These are phyloP conservation scores for Tulasnella sp. DNA, from an alignment of 768 basidiomycete genomes.

Conservation along the genomic window DNA sequence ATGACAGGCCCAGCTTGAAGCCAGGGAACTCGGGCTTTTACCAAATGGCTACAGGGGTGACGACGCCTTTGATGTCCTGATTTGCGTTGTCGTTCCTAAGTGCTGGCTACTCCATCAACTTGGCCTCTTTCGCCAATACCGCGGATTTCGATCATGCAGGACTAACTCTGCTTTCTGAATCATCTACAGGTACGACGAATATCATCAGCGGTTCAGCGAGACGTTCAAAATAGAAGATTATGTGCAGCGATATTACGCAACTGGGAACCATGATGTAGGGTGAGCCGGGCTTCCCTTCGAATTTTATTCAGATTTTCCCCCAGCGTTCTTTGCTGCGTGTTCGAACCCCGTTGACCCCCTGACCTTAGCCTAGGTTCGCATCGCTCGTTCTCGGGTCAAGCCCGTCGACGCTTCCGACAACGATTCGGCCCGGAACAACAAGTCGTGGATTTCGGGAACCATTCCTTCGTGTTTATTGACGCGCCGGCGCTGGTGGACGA, in stretches of 20 bases:
- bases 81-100: too few species aligned
- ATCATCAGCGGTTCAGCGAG: conserved; percentile 51
- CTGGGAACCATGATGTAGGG: conserved; percentile 90
- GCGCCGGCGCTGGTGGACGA: conserved; percentile 66
- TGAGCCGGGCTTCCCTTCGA: too few species aligned
- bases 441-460: conserved; percentile 45
- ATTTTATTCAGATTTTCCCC: too few species aligned
- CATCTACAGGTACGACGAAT: conserved; percentile 54
- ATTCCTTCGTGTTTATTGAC: conserved; percentile 62
- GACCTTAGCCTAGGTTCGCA: conserved; percentile 38
- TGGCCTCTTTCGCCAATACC: too few species aligned
- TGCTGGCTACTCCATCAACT: too few species aligned
- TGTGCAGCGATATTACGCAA: conserved; percentile 56
- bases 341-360: conserved; percentile 22
- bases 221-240: conserved; percentile 48
- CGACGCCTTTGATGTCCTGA: too few species aligned
- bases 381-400: conserved; percentile 35
- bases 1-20: too few species aligned
- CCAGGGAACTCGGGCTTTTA: too few species aligned
- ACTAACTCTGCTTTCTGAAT: too few species aligned
- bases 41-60: too few species aligned
- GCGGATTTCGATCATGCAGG: too few species aligned
- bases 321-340: conserved; percentile 6
- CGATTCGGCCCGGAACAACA: conserved; percentile 70
- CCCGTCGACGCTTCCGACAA: conserved; percentile 48